Base-by-base conservation (phyloP, 2,329 filamentous ascomycete species). In the Penicillium italicum region DNA sequence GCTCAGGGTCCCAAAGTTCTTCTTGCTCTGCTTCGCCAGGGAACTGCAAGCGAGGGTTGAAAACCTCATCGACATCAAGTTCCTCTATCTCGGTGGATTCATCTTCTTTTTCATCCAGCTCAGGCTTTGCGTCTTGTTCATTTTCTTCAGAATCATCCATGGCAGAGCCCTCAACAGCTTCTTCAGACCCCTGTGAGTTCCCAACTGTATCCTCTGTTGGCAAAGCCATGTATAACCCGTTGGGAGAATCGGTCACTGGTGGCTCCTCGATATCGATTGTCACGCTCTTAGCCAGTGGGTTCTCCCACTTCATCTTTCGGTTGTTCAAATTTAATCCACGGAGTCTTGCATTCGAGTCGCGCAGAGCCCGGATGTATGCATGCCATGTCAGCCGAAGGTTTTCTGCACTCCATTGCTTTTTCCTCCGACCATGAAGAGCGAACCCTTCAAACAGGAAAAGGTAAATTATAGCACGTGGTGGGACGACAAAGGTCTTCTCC, bases 381-480 rank as follows among this genome's bases (percentile, higher is more conserved):
- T 78, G 71, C 80, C 89, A 88, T 11, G 91, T 83, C 40, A 78
- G 80, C 41, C 87, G 80, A 3, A 97, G 81, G n/a, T 85, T 82
- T 61, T 81, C 74, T 30, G 79, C 76, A 28, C 84, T 90, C 93
- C 94, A 99, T 12, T 84, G 80, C 0, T 86, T 85, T 60, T 85
- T 77, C 24, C 78, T 75, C 18, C 80, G 85, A 11, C 92, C 93
- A 67, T 96, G 87, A 2, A 77, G 72, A 31, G 82, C 80, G 68
- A 97, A 99, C 0, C 89, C 91, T 65, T 90, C 87, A 74, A 97
- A 89, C 4, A 97, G 78, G 8, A 88, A 81, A 36, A 94, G 78
- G 66, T 93, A 97, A 24, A 96, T 82, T 55, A 87, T 82, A 6
- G 88, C 88, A 58, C 93, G 85, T 16, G 93, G 76, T 0, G 85